A percentile compares a stretch with the other conserved stretches of the same genome.
Evolutionary conservation across 805 yeast species (phyloP).

Genomic region (Saccharomycopsis guyanensis): DNA sequence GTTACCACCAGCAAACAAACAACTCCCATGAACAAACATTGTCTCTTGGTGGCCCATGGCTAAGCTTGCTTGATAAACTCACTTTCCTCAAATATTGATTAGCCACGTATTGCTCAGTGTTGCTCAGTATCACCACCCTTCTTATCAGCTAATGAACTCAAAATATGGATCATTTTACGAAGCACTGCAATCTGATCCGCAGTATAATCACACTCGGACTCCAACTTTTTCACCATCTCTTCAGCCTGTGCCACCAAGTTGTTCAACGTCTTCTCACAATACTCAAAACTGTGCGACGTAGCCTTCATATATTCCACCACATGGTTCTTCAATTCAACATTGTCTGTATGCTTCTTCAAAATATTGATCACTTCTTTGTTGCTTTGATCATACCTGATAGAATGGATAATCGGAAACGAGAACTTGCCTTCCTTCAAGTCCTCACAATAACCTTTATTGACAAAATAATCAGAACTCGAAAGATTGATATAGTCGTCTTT

Average conservation of each 20-base stretch:
- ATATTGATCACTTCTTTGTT: conserved; percentile 41
- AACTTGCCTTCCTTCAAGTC: conserved; percentile 87
- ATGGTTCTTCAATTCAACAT: conserved; percentile 39
- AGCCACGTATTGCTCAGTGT: too few relatives aligned
- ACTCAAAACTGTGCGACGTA: conserved; percentile 34
- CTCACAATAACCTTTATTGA: conserved; percentile 72
- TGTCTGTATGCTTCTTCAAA: conserved; percentile 45
- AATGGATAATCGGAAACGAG: conserved; percentile 78
- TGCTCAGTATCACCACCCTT: too few relatives aligned
- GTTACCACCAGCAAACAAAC: too few relatives aligned
- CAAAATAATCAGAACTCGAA: conserved; percentile 39
- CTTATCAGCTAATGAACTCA: not conserved
- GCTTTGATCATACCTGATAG: conserved; percentile 33
- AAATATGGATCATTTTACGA: not conserved
- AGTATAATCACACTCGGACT: not conserved
- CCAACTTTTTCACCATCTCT: conserved; percentile 23
- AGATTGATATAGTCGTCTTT: conserved; percentile 79
- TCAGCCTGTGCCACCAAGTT: conserved; percentile 25
- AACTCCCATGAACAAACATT: too few relatives aligned
- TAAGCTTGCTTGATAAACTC: too few relatives aligned
- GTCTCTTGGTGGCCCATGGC: too few relatives aligned
- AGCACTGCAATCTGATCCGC: not conserved
- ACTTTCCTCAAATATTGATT: too few relatives aligned
- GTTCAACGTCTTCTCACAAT: conserved; percentile 29
- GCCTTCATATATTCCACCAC: conserved; percentile 42